phyloP scores from a whole-genome alignment of 139 green algal genomes.

The Edaphochlamys debaryana region DNA sequence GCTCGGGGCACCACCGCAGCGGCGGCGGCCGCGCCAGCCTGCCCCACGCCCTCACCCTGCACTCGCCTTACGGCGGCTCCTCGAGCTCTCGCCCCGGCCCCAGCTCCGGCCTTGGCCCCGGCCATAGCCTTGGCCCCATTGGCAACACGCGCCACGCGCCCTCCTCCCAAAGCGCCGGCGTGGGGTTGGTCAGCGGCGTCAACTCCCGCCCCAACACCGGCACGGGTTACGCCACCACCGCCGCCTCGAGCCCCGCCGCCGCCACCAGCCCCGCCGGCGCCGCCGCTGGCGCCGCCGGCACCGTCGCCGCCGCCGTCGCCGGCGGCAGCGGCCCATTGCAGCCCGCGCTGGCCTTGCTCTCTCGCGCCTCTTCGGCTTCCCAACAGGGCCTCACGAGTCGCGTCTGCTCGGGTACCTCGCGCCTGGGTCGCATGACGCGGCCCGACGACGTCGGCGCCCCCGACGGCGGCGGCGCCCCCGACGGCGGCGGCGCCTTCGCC shows the following conservation, averaged over 20 bases:
- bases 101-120: too few relatives aligned
- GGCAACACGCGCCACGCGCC: too few relatives aligned
- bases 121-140: too few relatives aligned
- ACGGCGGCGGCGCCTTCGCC: not conserved
- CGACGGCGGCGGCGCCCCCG: not conserved
- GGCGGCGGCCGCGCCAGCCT: too few relatives aligned
- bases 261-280: not conserved
- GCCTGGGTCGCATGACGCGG: conserved; percentile 23
- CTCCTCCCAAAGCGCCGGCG: too few relatives aligned
- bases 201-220: too few relatives aligned
- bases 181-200: too few relatives aligned
- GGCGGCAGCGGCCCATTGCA: not conserved
- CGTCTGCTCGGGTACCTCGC: conserved; percentile 16
- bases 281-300: not conserved
- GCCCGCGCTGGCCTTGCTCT: not conserved
- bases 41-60: too few relatives aligned
- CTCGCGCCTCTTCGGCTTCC: not conserved
- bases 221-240: not conserved
- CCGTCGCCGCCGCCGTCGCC: not conserved
- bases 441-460: not conserved
- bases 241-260: not conserved
- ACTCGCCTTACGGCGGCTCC: too few relatives aligned
- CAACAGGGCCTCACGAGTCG: not conserved
- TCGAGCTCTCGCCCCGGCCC: too few relatives aligned
- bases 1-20: too few relatives aligned